These are phyloP conservation scores for Tulasnella sp. DNA, from an alignment of 768 basidiomycete species.

Conservation along the genomic window DNA sequence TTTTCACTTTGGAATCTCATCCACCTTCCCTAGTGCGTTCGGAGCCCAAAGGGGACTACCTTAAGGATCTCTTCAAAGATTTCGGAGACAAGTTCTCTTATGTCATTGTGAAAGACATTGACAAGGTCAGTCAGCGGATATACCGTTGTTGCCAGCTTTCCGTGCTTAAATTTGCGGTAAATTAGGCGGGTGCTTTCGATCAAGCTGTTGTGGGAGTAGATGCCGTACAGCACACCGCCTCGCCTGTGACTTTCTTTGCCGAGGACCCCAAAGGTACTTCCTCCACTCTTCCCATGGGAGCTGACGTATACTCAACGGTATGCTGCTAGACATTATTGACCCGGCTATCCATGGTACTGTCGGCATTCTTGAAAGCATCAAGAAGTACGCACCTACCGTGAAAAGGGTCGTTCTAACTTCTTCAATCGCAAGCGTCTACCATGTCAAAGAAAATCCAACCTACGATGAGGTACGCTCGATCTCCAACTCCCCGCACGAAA, in stretches of 20 bases:
- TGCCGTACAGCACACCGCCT: constrained; percentile 44
- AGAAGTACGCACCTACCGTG: constrained; percentile 41
- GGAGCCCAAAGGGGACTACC: constrained; percentile 57
- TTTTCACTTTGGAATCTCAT: background rate
- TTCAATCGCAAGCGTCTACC: constrained; percentile 45
- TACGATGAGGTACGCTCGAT: background rate
- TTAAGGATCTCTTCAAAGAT: constrained; percentile 57
- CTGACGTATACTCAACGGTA: background rate
- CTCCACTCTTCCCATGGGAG: background rate
- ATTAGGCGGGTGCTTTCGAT: constrained; percentile 44
- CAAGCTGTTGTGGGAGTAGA: constrained; percentile 49
- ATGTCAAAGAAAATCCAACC: constrained; percentile 1
- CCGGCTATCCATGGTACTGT: constrained; percentile 47
- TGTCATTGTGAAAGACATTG: constrained; percentile 71
- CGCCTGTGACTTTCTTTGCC: constrained; percentile 41
- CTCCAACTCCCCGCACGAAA: background rate
- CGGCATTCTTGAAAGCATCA: constrained; percentile 43
- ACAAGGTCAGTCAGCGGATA: constrained; percentile 45
- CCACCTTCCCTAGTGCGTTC: constrained; percentile 53
- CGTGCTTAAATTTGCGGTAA: no score
- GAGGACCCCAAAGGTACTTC: constrained; percentile 36
- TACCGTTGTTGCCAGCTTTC: no score
- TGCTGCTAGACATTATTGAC: constrained; percentile 42
- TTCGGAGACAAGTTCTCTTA: constrained; percentile 64
- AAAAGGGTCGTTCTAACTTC: constrained; percentile 48